Percentiles rank a stretch among this genome's conserved stretches.
Evolutionary conservation across 176 grass and related monocot genomes (phyloP).

Genomic region (Avena atlantica): DNA sequence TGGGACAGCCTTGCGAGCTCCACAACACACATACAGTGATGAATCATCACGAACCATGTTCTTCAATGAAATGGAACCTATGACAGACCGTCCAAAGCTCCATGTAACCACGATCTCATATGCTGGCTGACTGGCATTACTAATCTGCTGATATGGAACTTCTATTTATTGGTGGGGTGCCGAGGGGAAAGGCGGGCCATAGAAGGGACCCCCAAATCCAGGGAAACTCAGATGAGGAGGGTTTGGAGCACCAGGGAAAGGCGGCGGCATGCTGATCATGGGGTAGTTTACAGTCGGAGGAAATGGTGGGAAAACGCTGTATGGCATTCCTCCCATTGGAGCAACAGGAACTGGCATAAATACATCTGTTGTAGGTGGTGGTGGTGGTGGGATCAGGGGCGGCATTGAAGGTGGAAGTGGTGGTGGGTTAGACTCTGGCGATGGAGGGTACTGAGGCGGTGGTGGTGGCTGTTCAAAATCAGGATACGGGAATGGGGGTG

Average conservation of each 20-base stretch:
- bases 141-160: slow-evolving; percentile 22
- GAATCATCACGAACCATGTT: slow-evolving; percentile 29
- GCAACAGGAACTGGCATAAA: slow-evolving; percentile 47
- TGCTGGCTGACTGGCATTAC: slow-evolving; percentile 22
- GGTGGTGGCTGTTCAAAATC: slow-evolving; percentile 58
- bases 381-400: slow-evolving; percentile 22
- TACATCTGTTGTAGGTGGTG: slow-evolving; percentile 25
- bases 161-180: slow-evolving; percentile 48
- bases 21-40: slow-evolving; percentile 31
- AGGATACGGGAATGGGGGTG: slow-evolving; percentile 51
- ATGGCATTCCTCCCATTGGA: slow-evolving; percentile 46
- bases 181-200: slow-evolving; percentile 48
- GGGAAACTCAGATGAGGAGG: slow-evolving; percentile 41
- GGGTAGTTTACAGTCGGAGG: slow-evolving; percentile 45
- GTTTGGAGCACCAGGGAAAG: slow-evolving; percentile 43
- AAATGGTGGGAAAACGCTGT: slow-evolving; percentile 38
- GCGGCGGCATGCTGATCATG: slow-evolving; percentile 34
- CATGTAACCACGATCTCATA: slow-evolving; percentile 7
- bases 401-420: slow-evolving; percentile 32
- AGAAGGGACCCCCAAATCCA: slow-evolving; percentile 38
- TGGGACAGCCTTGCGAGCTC: slow-evolving; percentile 22
- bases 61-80: slow-evolving; percentile 37
- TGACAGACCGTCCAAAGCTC: slow-evolving; percentile 7
- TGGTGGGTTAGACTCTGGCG: slow-evolving; percentile 48
- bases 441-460: slow-evolving; percentile 47